These are phyloP conservation scores for Dictyostelium brefeldianum DNA, from an alignment of 78 protist species.

Conservation along the genomic window DNA sequence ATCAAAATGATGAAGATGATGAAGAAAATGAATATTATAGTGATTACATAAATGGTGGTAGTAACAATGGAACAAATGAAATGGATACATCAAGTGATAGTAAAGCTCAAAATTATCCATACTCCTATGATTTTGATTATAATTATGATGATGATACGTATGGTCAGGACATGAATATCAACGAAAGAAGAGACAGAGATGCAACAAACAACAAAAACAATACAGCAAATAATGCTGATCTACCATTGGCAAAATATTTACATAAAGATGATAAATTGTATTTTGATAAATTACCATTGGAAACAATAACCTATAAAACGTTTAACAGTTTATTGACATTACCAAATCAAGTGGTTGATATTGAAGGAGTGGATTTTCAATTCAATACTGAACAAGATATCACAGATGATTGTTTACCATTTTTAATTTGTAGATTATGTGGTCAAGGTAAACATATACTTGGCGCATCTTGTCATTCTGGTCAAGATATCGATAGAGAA, in stretches of 20 bases:
- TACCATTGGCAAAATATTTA: background rate
- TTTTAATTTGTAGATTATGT: slow-evolving; percentile 9
- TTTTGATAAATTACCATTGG: background rate
- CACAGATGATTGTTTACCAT: slow-evolving; percentile 1
- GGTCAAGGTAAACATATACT: background rate
- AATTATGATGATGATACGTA: background rate
- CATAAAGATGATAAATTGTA: background rate
- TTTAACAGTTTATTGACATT: background rate
- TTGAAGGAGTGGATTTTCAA: background rate
- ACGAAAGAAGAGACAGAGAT: background rate
- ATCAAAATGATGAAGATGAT: background rate
- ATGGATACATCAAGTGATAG: background rate
- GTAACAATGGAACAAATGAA: background rate
- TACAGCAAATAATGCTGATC: background rate
- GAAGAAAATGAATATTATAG: background rate
- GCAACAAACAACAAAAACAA: too few relatives aligned
- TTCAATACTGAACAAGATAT: background rate
- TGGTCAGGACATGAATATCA: background rate
- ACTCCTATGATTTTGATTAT: background rate
- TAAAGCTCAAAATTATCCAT: background rate
- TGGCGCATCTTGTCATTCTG: background rate
- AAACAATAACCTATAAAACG: background rate
- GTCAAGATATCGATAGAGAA: background rate
- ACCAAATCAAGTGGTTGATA: background rate
- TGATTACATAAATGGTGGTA: background rate